These are phyloP conservation scores for Starmera quercuum DNA, from an alignment of 805 yeast genomes.

Conservation along the genomic window DNA sequence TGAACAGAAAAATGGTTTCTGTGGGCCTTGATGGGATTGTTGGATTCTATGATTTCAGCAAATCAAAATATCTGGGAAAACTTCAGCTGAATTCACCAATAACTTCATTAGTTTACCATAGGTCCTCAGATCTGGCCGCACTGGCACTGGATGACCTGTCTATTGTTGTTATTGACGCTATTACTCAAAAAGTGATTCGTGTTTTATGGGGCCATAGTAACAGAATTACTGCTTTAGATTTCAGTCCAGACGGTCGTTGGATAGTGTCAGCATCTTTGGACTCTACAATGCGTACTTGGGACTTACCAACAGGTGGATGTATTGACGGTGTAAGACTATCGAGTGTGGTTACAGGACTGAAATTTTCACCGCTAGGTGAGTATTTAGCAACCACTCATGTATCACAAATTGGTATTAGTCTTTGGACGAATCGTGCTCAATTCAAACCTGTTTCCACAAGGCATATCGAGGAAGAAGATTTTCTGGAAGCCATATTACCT, in stretches of 20 bases:
- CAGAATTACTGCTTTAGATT: conserved; percentile 80
- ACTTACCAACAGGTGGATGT: conserved; percentile 93
- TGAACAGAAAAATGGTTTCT: conserved; percentile 83
- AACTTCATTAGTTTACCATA: conserved; percentile 69
- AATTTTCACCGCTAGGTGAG: conserved; percentile 84
- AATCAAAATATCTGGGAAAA: conserved; percentile 59
- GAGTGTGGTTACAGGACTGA: conserved; percentile 72
- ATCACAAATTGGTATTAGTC: conserved; percentile 75
- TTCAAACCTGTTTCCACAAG: conserved; percentile 70
- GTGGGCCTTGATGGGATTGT: conserved; percentile 85
- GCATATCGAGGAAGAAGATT: conserved; percentile 69
- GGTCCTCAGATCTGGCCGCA: conserved; percentile 78
- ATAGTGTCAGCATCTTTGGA: conserved; percentile 77
- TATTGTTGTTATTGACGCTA: conserved; percentile 73
- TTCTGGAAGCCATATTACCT: conserved; percentile 56
- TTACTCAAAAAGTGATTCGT: conserved; percentile 78
- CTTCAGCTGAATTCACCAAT: conserved; percentile 69
- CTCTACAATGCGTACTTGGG: conserved; percentile 92
- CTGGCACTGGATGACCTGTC: conserved; percentile 81
- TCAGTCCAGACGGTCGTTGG: conserved; percentile 96
- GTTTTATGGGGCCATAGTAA: conserved; percentile 85
- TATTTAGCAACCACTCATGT: conserved; percentile 90
- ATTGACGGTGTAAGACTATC: conserved; percentile 82
- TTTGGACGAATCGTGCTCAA: conserved; percentile 91
- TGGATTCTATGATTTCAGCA: conserved; percentile 79